A percentile compares a stretch with the other conserved stretches of the same genome.
Evolutionary conservation across 2,329 filamentous ascomycete species (phyloP).

Genomic region (Pseudocercospora pini-densiflorae): DNA sequence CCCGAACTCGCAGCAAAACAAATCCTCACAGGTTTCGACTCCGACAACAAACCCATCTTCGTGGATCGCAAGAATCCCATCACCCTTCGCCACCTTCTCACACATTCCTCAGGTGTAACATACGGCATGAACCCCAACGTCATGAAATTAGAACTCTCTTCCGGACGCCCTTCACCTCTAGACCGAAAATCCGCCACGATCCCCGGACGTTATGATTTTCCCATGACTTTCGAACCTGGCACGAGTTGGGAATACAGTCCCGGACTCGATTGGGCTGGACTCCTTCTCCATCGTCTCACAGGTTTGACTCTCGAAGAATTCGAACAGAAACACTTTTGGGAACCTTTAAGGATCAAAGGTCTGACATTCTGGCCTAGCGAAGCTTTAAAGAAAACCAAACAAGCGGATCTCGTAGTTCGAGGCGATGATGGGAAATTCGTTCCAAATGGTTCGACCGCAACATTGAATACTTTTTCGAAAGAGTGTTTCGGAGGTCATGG

Average conservation of each 20-base stretch:
- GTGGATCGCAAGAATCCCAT: slow-evolving; percentile 46
- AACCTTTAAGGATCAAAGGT: slow-evolving; percentile 48
- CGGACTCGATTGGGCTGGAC: slow-evolving; percentile 58
- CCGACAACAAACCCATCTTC: slow-evolving; percentile 43
- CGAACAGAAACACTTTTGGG: slow-evolving; percentile 52
- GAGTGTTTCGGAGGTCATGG: slow-evolving; percentile 43
- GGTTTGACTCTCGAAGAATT: slow-evolving; percentile 49
- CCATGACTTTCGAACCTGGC: slow-evolving; percentile 58
- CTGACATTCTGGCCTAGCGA: slow-evolving; percentile 39
- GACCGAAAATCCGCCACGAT: slow-evolving; percentile 39
- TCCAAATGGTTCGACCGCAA: slow-evolving; percentile 18
- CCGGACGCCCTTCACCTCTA: slow-evolving; percentile 14
- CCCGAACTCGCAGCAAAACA: slow-evolving; percentile 56
- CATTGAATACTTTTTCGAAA: slow-evolving; percentile 33
- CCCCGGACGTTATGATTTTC: slow-evolving; percentile 49
- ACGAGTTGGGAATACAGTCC: slow-evolving; percentile 56
- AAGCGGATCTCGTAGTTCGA: slow-evolving; percentile 31
- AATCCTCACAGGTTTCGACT: slow-evolving; percentile 54
- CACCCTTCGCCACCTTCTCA: slow-evolving; percentile 57
- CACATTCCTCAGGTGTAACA: slow-evolving; percentile 55
- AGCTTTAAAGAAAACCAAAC: slow-evolving; percentile 21
- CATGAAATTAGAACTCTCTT: slow-evolving; percentile 30
- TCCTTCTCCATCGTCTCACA: slow-evolving; percentile 55
- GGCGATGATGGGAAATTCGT: slow-evolving; percentile 28
- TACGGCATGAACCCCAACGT: slow-evolving; percentile 50